A percentile compares a stretch with the other conserved stretches of the same genome.
phyloP scores from a whole-genome alignment of 768 basidiomycete genomes.

The Grammothele lineata region DNA sequence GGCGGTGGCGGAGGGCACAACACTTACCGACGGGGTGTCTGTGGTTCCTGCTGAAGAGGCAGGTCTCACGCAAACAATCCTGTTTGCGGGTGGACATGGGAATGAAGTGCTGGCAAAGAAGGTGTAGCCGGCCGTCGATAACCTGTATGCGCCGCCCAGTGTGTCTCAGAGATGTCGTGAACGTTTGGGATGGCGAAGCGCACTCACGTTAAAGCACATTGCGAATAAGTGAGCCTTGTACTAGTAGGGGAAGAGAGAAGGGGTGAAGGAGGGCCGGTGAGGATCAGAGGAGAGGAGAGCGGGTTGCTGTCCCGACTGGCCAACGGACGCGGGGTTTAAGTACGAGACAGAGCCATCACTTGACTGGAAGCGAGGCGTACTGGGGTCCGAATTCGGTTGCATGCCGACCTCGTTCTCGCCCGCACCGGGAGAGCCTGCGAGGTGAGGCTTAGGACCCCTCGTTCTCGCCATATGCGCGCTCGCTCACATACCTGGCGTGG shows the following conservation, averaged over 20 bases:
- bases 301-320: slow-evolving; percentile 5
- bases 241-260: not conserved
- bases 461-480: slow-evolving; percentile 18
- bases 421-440: slow-evolving; percentile 28
- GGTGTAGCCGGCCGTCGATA: slow-evolving; percentile 73
- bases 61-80: slow-evolving; percentile 61
- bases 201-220: slow-evolving; percentile 75
- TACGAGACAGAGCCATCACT: slow-evolving; percentile 22
- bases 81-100: slow-evolving; percentile 65
- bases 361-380: slow-evolving; percentile 24
- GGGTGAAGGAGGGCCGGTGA: slow-evolving; percentile 9
- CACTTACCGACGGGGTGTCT: slow-evolving; percentile 47
- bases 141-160: slow-evolving; percentile 38
- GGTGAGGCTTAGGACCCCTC: slow-evolving; percentile 34
- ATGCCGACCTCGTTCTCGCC: slow-evolving; percentile 36
- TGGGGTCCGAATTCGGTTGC: slow-evolving; percentile 29
- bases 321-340: slow-evolving; percentile 11
- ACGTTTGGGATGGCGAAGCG: not conserved
- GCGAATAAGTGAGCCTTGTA: slow-evolving; percentile 17
- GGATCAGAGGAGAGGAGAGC: slow-evolving; percentile 10
- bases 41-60: slow-evolving; percentile 70
- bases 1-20: not conserved
- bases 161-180: slow-evolving; percentile 5
- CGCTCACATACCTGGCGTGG: slow-evolving; percentile 16
- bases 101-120: slow-evolving; percentile 65